These are phyloP conservation scores for Rubia balearica DNA, from an alignment of 305 asterid species.

Conservation along the genomic window DNA sequence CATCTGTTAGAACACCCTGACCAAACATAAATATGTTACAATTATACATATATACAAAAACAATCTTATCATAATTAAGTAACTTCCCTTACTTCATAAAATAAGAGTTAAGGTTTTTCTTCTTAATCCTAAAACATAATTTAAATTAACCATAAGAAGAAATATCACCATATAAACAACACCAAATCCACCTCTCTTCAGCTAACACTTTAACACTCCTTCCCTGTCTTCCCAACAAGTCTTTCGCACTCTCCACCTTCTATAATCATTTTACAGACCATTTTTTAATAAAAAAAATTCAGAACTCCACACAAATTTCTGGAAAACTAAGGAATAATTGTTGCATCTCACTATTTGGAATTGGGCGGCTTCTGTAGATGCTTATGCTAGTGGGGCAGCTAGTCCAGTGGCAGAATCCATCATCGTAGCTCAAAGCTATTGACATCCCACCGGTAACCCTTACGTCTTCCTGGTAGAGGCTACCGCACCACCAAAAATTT, in stretches of 20 bases:
- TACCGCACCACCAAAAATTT: too few relatives aligned
- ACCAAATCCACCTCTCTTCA: slow-evolving; percentile 22
- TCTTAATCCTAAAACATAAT: too few relatives aligned
- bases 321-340: neutral
- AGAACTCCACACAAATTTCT: neutral
- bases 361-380: too few relatives aligned
- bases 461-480: too few relatives aligned
- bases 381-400: too few relatives aligned
- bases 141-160: neutral
- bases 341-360: neutral
- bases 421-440: too few relatives aligned
- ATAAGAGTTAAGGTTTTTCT: too few relatives aligned
- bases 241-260: slow-evolving; percentile 68
- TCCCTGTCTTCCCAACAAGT: slow-evolving; percentile 80
- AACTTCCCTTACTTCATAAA: neutral
- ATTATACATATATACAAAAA: neutral
- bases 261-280: slow-evolving; percentile 13
- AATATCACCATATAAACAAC: slow-evolving; percentile 3
- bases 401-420: too few relatives aligned
- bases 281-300: slow-evolving; percentile 1
- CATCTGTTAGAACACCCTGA: slow-evolving; percentile 27
- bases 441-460: too few relatives aligned
- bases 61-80: neutral
- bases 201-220: slow-evolving; percentile 52
- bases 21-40: neutral